Conservation (phyloP, 129 eudicot species). For the Kitagawia praeruptora region DNA sequence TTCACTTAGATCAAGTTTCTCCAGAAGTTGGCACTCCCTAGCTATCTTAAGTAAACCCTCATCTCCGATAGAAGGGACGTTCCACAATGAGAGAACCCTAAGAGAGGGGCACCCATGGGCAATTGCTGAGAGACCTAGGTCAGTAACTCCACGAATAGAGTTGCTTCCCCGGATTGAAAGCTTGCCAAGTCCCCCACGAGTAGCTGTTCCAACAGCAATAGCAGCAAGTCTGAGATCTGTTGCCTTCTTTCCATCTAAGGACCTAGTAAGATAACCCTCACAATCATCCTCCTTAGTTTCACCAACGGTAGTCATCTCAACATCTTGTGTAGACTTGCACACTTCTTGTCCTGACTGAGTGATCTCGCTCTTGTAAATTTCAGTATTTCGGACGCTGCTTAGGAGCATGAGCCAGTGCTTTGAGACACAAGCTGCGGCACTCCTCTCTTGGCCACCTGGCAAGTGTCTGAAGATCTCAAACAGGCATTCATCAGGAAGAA, state of each 20-base stretch:
- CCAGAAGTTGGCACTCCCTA: slow-evolving; percentile 61
- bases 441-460: slow-evolving; percentile 61
- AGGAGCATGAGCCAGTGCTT: slow-evolving; percentile 71
- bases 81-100: slow-evolving; percentile 74
- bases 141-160: slow-evolving; percentile 41
- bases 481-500: slow-evolving; percentile 89
- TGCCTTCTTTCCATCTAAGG: slow-evolving; percentile 86
- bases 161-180: slow-evolving; percentile 73
- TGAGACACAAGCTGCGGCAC: slow-evolving; percentile 82
- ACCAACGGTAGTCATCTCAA: slow-evolving; percentile 27
- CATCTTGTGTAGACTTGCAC: slow-evolving; percentile 18
- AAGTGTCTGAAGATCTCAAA: slow-evolving; percentile 75
- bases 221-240: slow-evolving; percentile 83
- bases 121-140: slow-evolving; percentile 56
- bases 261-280: slow-evolving; percentile 73
- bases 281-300: slow-evolving; percentile 34
- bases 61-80: slow-evolving; percentile 55
- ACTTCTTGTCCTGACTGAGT: slow-evolving; percentile 6
- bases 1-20: slow-evolving; percentile 69
- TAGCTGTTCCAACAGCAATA: slow-evolving; percentile 80
- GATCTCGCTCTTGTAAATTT: slow-evolving; percentile 28
- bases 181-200: slow-evolving; percentile 89
- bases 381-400: slow-evolving; percentile 44
- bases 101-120: slow-evolving; percentile 89
- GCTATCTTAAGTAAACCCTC: slow-evolving; percentile 69